These are phyloP conservation scores for Chiua sp. DNA, from an alignment of 1,284 basidiomycete genomes.

Conservation along the genomic window DNA sequence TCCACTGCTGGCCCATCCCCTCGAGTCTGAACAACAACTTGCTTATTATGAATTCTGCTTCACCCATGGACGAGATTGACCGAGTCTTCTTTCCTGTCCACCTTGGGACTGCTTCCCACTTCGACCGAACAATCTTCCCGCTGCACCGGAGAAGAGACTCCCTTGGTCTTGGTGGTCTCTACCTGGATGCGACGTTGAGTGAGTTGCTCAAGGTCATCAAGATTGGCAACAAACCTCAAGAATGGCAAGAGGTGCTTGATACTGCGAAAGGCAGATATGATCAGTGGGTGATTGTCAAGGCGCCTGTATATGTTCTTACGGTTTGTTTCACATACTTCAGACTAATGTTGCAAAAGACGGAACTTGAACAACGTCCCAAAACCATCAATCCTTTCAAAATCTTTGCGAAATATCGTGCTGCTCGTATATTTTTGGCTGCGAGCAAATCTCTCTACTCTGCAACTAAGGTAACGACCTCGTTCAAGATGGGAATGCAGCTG, in stretches of 20 bases:
- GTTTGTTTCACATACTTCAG: background rate
- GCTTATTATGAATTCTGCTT: no score
- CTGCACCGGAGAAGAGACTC: background rate
- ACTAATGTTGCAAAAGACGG: background rate
- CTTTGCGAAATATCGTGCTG: constrained; percentile 4
- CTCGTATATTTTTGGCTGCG: background rate
- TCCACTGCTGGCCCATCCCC: no score
- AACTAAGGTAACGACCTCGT: constrained; percentile 5
- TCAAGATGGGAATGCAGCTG: background rate
- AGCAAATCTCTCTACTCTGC: background rate
- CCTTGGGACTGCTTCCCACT: no score
- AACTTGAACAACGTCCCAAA: constrained; percentile 2
- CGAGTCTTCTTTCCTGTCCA: no score
- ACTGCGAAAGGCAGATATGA: constrained; percentile 7
- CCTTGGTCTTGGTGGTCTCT: constrained; percentile 1
- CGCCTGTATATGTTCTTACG: background rate
- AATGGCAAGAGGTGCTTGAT: background rate
- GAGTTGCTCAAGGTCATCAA: constrained; percentile 13
- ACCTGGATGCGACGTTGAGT: constrained; percentile 15
- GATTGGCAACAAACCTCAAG: background rate
- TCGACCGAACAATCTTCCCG: no score
- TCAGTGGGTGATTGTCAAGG: background rate
- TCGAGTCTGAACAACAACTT: no score
- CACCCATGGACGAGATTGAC: no score
- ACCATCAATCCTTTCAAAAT: constrained; percentile 2